Conservation (phyloP, 2,329 filamentous ascomycete species). For the Sphaerostilbella broomeana region DNA sequence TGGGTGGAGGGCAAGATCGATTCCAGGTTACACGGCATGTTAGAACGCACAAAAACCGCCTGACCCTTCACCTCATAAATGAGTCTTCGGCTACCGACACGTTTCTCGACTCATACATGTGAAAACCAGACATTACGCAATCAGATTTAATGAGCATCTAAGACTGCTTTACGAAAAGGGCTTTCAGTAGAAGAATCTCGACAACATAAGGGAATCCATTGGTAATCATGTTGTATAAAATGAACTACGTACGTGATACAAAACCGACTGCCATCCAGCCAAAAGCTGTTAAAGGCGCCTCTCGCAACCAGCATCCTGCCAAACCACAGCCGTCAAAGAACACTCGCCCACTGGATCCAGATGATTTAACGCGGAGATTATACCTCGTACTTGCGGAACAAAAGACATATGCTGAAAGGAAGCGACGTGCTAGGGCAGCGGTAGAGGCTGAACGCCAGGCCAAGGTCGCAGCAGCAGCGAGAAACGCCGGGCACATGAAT, state of each 20-base stretch:
- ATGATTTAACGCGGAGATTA: constrained; percentile 49
- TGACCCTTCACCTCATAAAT: too few relatives aligned
- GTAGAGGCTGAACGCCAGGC: constrained; percentile 17
- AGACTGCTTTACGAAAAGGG: too few relatives aligned
- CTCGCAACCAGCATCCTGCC: constrained; percentile 1
- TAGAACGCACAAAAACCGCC: too few relatives aligned
- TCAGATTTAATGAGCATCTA: too few relatives aligned
- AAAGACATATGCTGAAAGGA: constrained; percentile 34
- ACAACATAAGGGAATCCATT: too few relatives aligned
- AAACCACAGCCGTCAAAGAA: constrained; percentile 18
- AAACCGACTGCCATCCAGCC: constrained; percentile 4
- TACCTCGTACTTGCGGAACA: constrained; percentile 45
- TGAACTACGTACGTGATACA: constrained; percentile 18
- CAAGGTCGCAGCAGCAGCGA: constrained; percentile 5
- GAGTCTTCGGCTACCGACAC: too few relatives aligned
- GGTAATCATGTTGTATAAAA: constrained; percentile 12
- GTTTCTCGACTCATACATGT: too few relatives aligned
- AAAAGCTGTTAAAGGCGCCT: constrained; percentile 14
- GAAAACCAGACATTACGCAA: too few relatives aligned
- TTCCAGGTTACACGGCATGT: too few relatives aligned
- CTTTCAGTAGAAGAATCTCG: too few relatives aligned
- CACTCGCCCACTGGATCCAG: constrained; percentile 41
- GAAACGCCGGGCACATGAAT: neutral
- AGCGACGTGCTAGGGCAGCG: constrained; percentile 22
- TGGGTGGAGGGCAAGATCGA: too few relatives aligned